A percentile compares a stretch with the other conserved stretches of the same genome.
phyloP scores from a whole-genome alignment of 179 eudicot genomes.

The Spinacia oleracea region DNA sequence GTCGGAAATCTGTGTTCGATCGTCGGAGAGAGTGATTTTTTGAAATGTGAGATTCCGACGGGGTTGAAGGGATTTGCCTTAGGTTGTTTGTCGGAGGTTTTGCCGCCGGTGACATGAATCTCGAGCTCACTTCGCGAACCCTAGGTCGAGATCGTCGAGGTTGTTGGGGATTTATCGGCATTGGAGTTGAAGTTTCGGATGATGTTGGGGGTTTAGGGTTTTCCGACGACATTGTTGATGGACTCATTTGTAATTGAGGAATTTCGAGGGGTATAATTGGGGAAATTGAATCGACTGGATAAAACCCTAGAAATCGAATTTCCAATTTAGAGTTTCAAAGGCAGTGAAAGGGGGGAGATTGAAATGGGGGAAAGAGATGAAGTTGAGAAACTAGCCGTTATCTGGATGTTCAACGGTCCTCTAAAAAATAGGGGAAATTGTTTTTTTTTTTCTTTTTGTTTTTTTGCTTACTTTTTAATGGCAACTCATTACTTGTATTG shows the following conservation, averaged over 20 bases:
- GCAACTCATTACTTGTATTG: no score
- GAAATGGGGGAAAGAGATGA: neutral
- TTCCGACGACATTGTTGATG: slow-evolving; percentile 33
- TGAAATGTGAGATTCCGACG: slow-evolving; percentile 29
- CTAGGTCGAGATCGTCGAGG: slow-evolving; percentile 60
- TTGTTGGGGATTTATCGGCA: slow-evolving; percentile 40
- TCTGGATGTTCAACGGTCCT: slow-evolving; percentile 21
- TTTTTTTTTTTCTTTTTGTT: neutral
- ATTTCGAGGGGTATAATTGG: neutral
- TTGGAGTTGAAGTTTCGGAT: slow-evolving; percentile 25
- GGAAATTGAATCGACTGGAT: neutral
- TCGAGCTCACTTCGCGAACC: slow-evolving; percentile 78
- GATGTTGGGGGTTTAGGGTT: slow-evolving; percentile 31
- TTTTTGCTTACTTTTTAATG: no score
- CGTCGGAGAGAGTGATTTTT: slow-evolving; percentile 34
- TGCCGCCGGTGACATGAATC: slow-evolving; percentile 68
- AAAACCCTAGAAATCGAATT: slow-evolving; percentile 21
- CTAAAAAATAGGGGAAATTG: neutral
- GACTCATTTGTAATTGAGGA: slow-evolving; percentile 5
- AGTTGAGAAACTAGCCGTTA: slow-evolving; percentile 36
- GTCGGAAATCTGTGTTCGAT: slow-evolving; percentile 47
- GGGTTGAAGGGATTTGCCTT: slow-evolving; percentile 34
- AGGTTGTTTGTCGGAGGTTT: slow-evolving; percentile 32
- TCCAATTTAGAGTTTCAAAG: neutral
- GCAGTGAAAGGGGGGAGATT: neutral